Conservation (phyloP, 2,329 filamentous ascomycete genomes). For the Penicillium polonicum region DNA sequence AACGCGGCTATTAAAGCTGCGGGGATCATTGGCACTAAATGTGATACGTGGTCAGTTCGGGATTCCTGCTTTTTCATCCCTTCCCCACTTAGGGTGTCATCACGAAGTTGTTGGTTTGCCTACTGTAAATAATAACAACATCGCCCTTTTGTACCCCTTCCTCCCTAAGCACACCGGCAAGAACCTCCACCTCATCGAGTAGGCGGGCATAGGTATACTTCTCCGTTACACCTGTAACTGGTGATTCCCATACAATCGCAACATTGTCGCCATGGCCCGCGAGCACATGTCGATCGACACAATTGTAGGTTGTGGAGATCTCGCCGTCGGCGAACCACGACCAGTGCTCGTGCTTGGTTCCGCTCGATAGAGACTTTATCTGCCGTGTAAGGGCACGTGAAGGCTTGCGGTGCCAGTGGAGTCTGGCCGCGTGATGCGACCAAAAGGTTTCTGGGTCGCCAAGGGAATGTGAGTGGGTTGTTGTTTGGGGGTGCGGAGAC, state of each 20-base stretch:
- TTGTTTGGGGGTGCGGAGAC: conserved; percentile 47
- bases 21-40: conserved; percentile 88
- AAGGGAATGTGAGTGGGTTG: conserved; percentile 59
- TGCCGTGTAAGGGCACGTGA: conserved; percentile 58
- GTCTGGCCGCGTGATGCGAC: conserved; percentile 68
- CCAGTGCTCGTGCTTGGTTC: conserved; percentile 72
- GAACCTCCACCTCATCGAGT: conserved; percentile 73
- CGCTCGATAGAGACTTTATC: conserved; percentile 61
- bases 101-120: conserved; percentile 27
- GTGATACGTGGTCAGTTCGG: background rate
- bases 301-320: conserved; percentile 90
- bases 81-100: background rate
- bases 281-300: conserved; percentile 82
- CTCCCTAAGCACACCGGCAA: conserved; percentile 78
- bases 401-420: conserved; percentile 80
- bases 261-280: conserved; percentile 70
- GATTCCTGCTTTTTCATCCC: background rate
- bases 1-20: conserved; percentile 83
- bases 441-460: conserved; percentile 72
- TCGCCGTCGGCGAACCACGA: conserved; percentile 87
- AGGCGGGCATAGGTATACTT: conserved; percentile 73
- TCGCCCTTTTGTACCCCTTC: conserved; percentile 81
- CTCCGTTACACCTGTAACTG: conserved; percentile 72
- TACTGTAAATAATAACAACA: conserved; percentile 86
- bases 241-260: conserved; percentile 85